phyloP scores from a whole-genome alignment of 177 flowering plant genomes.

The Tripterygium wilfordii region DNA sequence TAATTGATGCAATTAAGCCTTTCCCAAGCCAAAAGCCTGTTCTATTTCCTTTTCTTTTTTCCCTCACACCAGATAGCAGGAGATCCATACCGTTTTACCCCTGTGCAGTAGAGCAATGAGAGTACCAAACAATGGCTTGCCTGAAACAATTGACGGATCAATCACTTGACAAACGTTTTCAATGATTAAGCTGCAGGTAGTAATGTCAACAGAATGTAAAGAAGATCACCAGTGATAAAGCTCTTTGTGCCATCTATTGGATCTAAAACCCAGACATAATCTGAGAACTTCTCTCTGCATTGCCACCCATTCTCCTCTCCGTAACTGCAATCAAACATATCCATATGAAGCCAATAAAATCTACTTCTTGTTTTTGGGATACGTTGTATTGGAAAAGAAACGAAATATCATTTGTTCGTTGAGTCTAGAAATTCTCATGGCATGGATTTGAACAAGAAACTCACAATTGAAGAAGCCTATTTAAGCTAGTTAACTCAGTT shows the following conservation, averaged over 20 bases:
- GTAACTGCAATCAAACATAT: constrained; percentile 40
- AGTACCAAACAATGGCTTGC: constrained; percentile 97
- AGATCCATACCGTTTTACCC: constrained; percentile 76
- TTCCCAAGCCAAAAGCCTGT: too few relatives aligned
- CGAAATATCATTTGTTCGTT: too few relatives aligned
- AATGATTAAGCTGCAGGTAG: not conserved
- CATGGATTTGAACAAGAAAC: too few relatives aligned
- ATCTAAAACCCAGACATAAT: constrained; percentile 95
- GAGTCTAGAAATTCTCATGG: too few relatives aligned
- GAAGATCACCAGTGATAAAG: constrained; percentile 77
- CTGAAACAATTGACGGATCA: constrained; percentile 37
- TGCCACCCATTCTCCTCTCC: constrained; percentile 99
- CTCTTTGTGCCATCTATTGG: constrained; percentile 99
- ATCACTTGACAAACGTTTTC: not conserved
- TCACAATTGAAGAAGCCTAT: too few relatives aligned
- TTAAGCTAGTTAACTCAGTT: too few relatives aligned
- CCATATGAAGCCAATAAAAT: constrained; percentile 1
- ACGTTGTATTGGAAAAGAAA: too few relatives aligned
- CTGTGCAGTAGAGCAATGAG: constrained; percentile 75
- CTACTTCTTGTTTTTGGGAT: too few relatives aligned
- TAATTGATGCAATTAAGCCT: too few relatives aligned
- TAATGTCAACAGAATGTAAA: not conserved
- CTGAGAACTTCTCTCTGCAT: constrained; percentile 67
- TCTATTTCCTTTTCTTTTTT: too few relatives aligned
- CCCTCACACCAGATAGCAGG: not conserved